A percentile compares a stretch with the other conserved stretches of the same genome.
Conservation (phyloP, 164 flowering plant genomes). For the Chimonanthus salicifolius region DNA sequence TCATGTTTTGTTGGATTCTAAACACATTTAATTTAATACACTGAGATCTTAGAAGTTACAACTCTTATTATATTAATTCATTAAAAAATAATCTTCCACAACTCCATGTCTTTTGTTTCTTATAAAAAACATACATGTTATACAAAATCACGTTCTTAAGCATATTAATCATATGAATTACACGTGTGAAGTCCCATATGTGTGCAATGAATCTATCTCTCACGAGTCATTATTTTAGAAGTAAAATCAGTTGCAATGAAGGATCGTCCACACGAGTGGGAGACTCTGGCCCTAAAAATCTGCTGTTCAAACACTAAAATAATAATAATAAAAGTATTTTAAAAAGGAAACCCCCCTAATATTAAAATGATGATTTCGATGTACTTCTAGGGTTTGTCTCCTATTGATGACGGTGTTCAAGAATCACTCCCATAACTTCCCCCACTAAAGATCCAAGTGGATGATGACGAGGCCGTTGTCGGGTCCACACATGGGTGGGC, state of each 20-base stretch:
- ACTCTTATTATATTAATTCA: neutral
- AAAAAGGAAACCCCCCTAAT: no score
- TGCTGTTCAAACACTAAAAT: neutral
- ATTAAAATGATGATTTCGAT: neutral
- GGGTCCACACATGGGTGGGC: neutral
- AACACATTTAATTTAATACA: neutral
- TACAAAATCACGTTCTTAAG: neutral
- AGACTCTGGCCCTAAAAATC: slow-evolving; percentile 7
- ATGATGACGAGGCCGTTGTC: slow-evolving; percentile 1
- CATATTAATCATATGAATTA: neutral
- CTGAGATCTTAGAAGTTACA: slow-evolving; percentile 3
- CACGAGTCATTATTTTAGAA: neutral
- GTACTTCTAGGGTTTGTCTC: slow-evolving; percentile 4
- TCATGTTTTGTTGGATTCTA: slow-evolving; percentile 1
- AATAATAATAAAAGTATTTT: neutral
- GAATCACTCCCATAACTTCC: neutral
- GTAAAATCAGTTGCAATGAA: neutral
- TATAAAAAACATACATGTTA: no score
- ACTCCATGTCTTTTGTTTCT: neutral
- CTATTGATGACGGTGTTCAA: slow-evolving; percentile 3
- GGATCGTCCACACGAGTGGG: slow-evolving; percentile 14
- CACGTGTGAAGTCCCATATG: slow-evolving; percentile 4
- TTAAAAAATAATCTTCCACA: neutral
- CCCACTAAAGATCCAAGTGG: slow-evolving; percentile 6
- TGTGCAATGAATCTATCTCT: neutral